Conservation (phyloP, 192 early-diverging fungal species). For the Endogone sp. region DNA sequence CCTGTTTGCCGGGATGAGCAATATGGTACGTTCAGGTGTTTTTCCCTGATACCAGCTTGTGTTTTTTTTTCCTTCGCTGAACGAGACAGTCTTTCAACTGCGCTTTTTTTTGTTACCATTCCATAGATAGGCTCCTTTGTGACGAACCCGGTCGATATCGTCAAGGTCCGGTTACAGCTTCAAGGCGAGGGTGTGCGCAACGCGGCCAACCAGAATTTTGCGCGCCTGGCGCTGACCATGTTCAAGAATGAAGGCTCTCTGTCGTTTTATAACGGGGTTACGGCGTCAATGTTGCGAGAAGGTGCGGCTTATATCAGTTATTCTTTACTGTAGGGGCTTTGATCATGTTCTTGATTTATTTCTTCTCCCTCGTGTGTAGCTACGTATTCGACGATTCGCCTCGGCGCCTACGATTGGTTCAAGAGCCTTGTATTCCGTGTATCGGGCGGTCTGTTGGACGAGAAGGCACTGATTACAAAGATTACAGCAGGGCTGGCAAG, state of each 20-base stretch:
- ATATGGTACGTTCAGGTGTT: neutral
- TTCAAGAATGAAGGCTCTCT: conserved; percentile 23
- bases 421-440: conserved; percentile 16
- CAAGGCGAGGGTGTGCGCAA: conserved; percentile 22
- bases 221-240: conserved; percentile 22
- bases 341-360: neutral
- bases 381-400: conserved; percentile 32
- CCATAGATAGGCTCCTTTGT: neutral
- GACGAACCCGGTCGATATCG: conserved; percentile 15
- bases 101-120: neutral
- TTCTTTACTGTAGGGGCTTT: neutral
- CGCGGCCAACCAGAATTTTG: conserved; percentile 9
- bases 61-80: neutral
- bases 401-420: conserved; percentile 34
- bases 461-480: conserved; percentile 22
- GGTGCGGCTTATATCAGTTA: neutral
- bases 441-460: conserved; percentile 14
- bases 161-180: conserved; percentile 34
- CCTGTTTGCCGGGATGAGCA: neutral
- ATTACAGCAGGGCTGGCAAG: conserved; percentile 28
- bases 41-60: neutral
- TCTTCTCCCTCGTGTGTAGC: neutral
- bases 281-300: conserved; percentile 26
- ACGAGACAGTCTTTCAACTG: neutral
- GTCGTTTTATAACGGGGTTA: conserved; percentile 27